phyloP scores from a whole-genome alignment of 2,329 filamentous ascomycete genomes.

The Zymoseptoria brevis region DNA sequence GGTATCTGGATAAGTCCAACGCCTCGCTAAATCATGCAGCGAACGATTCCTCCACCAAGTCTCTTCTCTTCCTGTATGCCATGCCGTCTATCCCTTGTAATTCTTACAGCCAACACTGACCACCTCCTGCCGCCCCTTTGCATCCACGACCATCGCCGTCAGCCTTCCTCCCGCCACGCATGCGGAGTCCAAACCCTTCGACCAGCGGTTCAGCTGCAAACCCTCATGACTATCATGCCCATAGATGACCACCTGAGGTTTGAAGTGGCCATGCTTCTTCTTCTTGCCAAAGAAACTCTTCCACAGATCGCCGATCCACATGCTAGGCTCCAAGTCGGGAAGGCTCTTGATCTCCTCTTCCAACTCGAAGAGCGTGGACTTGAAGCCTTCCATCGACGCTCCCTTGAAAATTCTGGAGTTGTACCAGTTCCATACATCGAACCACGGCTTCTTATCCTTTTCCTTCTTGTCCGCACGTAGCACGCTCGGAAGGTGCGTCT shows the following conservation, averaged over 20 bases:
- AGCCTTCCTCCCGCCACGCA: conserved; percentile 70
- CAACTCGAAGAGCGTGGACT: conserved; percentile 1
- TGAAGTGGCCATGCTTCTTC: conserved; percentile 33
- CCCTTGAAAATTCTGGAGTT: conserved; percentile 22
- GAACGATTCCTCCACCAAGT: neutral
- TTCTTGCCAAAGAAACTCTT: conserved; percentile 21
- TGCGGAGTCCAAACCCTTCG: conserved; percentile 76
- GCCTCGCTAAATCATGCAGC: neutral
- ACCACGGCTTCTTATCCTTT: conserved; percentile 23
- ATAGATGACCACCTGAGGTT: conserved; percentile 62
- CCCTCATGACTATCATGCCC: conserved; percentile 76
- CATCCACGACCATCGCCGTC: conserved; percentile 68
- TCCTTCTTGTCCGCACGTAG: conserved; percentile 18
- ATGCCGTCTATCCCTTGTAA: conserved; percentile 15
- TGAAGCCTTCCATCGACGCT: conserved; percentile 6
- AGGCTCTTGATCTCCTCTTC: neutral
- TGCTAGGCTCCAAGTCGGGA: neutral
- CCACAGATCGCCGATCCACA: conserved; percentile 10
- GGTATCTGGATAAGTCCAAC: neutral
- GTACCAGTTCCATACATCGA: conserved; percentile 29
- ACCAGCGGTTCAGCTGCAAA: conserved; percentile 59
- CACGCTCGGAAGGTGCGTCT: conserved; percentile 51
- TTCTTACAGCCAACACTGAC: conserved; percentile 36
- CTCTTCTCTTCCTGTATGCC: neutral
- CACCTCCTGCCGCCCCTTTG: conserved; percentile 31